Base-by-base conservation (phyloP, 2,329 filamentous ascomycete genomes). In the Pseudogymnoascus sp. region DNA sequence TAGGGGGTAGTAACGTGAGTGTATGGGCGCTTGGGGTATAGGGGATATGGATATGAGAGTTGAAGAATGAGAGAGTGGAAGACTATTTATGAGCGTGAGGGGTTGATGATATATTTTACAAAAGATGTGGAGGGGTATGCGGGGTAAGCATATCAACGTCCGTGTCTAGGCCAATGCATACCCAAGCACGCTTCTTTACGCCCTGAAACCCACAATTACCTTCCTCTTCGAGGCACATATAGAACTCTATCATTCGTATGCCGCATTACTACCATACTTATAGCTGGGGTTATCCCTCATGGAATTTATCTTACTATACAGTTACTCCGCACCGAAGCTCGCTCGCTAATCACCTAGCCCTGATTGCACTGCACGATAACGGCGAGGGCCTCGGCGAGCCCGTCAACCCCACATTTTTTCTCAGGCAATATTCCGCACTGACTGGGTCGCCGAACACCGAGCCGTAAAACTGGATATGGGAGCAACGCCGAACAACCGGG, bases 1-100 rank as follows among this genome's bases (percentile, higher is more conserved):
- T 81, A 6, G 43, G 43, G 25, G 30, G 9, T 50, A 15, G 11
- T n/a, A n/a, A 18, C 6, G 28, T 30, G 18, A 43, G 18, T 18
- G 39, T 43, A 43, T 43, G 3, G 12, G 12, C 12, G 4, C 3
- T 6, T n/a, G 35, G 14, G 11, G 11, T 7, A 8, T 20, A 12
- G 20, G 2, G 15, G 7, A 12, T 25, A 25, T 25, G 5, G 22
- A 39, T 39, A 4, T 39, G 38, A 41, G 38, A 18, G 18, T 41
- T 22, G 12, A 22, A 4, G 25, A 7, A 2, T 11, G 25, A 6
- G 25, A 30, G 22, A 3, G 43, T 18, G 25, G n/a, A 15, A 7
- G 43, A 50, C 11, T 8, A 14, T 14, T 14, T 37, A 11, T 50
- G 43, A 28, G 7, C n/a, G 43, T 30, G 43, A 50, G 25, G 43